Base-by-base conservation (phyloP, 768 basidiomycete species). In the Amanita rubescens region DNA sequence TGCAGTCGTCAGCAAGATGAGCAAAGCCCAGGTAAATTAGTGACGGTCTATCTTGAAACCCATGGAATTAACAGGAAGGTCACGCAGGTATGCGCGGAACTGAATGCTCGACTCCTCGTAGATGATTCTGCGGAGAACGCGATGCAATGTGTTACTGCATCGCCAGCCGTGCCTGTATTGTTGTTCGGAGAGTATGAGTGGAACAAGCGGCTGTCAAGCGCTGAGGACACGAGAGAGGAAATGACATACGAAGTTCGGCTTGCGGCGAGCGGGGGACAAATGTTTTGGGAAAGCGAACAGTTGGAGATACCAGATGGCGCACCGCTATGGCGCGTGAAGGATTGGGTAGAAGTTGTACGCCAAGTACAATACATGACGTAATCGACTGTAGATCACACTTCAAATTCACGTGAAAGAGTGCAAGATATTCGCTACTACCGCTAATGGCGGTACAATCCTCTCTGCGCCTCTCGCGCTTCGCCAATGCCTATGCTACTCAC, bases 51-150 rank as follows among this genome's bases (percentile, higher is more conserved):
- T 30, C 12, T n/a, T 15, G 22, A 33, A 7, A 17, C 9, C 15
- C 8, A 45, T 22, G 17, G 30, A 32, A 19, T 39, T 22, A 14
- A 42, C 11, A 10, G 43, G 12, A 5, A 44, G 14, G 34, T 12
- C 11, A 17, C 32, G 19, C 37, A 33, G 82, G 79, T 89, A 43
- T 86, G 87, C 62, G 68, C 77, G 32, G 72, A 79, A 55, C 68
- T 90, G 15, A 75, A 75, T 14, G 85, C 88, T 10, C 72, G 75
- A 37, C 63, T 90, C 35, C 69, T 92, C 49, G 81, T 92, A 54
- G 90, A 92, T 65, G 90, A 92, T 69, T 89, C 87, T 5, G 61
- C 84, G 38, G 89, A 91, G 66, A 90, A 91, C 65, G 85, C 84
- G 34, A 58, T 86, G 24, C 75, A 80, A 53, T 83, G 82, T 57